Evolutionary conservation across 2,329 filamentous ascomycete species (phyloP).

Genomic region (Calonectria pseudoreteaudii): DNA sequence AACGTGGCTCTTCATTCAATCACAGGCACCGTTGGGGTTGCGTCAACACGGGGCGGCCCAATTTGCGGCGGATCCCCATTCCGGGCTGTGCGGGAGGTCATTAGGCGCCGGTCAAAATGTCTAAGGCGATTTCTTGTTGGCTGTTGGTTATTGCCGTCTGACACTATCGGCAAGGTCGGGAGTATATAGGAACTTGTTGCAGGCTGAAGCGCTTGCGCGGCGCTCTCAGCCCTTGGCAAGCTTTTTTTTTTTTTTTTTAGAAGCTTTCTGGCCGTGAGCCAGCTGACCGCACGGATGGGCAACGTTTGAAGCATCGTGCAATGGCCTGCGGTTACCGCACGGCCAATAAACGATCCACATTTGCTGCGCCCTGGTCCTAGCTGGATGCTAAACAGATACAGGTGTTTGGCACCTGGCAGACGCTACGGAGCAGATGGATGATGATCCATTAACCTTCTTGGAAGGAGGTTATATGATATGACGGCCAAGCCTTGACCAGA

Average conservation of each 20-base stretch:
- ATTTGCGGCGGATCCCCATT: constrained; percentile 13
- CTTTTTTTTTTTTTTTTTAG: constrained; percentile 2
- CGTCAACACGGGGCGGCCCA: constrained; percentile 20
- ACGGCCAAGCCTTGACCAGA: neutral
- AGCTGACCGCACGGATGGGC: neutral
- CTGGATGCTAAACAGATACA: neutral
- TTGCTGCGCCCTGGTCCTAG: neutral
- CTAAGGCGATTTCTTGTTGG: neutral
- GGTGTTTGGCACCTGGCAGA: neutral
- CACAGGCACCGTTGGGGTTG: constrained; percentile 20
- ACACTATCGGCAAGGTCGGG: neutral
- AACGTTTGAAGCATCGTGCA: neutral
- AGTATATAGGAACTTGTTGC: neutral
- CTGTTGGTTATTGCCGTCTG: neutral
- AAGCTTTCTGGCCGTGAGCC: neutral
- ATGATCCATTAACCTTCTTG: neutral
- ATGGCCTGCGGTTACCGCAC: neutral
- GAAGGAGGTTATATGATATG: neutral
- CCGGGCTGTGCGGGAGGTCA: constrained; percentile 3
- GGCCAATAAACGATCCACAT: neutral
- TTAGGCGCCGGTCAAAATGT: neutral
- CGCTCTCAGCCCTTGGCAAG: neutral
- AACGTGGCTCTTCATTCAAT: neutral
- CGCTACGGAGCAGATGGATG: neutral
- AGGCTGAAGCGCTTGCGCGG: neutral